A percentile compares a stretch with the other conserved stretches of the same genome.
phyloP scores from a whole-genome alignment of 1,284 basidiomycete genomes.

The Tylopilus orsonianus region DNA sequence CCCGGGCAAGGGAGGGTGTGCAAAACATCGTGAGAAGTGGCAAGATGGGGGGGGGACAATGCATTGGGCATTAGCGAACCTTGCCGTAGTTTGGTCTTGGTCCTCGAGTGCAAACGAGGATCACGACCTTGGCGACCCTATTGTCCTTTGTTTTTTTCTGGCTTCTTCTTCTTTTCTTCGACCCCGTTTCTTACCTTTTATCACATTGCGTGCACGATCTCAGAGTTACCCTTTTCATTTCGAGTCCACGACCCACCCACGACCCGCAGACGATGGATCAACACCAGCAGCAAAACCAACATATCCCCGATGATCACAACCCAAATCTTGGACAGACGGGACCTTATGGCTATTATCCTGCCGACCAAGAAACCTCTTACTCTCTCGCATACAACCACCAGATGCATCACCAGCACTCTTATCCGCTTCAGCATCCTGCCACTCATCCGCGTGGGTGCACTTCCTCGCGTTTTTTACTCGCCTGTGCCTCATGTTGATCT shows the following conservation, averaged over 20 bases:
- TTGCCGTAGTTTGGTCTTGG: conserved; percentile 23
- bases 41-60: conserved; percentile 12
- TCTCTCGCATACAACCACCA: conserved; percentile 43
- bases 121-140: conserved; percentile 25
- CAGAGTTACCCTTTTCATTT: conserved; percentile 31
- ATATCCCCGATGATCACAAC: conserved; percentile 41
- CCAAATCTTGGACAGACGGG: conserved; percentile 38
- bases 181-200: conserved; percentile 32
- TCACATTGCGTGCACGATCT: conserved; percentile 35
- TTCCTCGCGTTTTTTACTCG: conserved; percentile 40
- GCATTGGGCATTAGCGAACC: conserved; percentile 5
- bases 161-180: conserved; percentile 29
- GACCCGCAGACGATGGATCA: conserved; percentile 41
- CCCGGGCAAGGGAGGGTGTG: background rate
- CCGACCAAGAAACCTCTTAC: conserved; percentile 42
- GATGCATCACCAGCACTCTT: conserved; percentile 39
- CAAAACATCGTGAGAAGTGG: conserved; percentile 29
- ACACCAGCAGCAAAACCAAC: conserved; percentile 40
- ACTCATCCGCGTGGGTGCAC: conserved; percentile 55
- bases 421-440: conserved; percentile 44
- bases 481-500: conserved; percentile 51
- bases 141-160: conserved; percentile 27
- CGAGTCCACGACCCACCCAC: conserved; percentile 38
- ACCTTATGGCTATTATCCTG: conserved; percentile 40
- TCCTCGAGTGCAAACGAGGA: conserved; percentile 29